phyloP scores from a whole-genome alignment of 2,329 filamentous ascomycete species.

The Pseudogymnoascus sp. region DNA sequence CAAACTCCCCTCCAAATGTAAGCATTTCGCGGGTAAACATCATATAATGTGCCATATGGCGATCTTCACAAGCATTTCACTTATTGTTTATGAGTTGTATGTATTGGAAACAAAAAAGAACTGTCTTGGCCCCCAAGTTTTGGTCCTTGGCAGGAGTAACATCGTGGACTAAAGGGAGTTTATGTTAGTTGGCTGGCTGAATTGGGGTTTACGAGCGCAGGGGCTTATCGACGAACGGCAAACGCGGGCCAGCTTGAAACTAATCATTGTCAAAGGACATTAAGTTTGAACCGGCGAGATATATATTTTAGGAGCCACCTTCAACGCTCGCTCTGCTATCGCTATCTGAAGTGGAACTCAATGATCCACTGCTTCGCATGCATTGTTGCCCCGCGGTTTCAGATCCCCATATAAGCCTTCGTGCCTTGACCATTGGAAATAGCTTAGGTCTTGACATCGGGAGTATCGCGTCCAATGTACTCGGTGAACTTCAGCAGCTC shows the following conservation, averaged over 20 bases:
- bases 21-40: neutral
- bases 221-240: neutral
- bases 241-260: neutral
- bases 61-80: neutral
- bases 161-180: neutral
- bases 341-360: neutral
- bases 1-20: neutral
- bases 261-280: neutral
- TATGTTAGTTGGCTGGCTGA: neutral
- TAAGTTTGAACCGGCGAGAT: neutral
- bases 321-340: neutral
- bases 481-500: constrained; percentile 88
- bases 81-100: neutral
- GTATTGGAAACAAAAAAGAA: neutral
- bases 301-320: constrained; percentile 1
- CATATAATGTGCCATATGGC: neutral
- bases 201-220: neutral
- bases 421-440: neutral
- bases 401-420: neutral
- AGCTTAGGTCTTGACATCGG: constrained; percentile 76
- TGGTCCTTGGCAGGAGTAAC: neutral
- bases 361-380: neutral
- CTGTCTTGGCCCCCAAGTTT: neutral
- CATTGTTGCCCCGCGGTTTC: neutral
- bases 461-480: constrained; percentile 84